A percentile compares a stretch with the other conserved stretches of the same genome.
Evolutionary conservation across 2,329 filamentous ascomycete species (phyloP).

Genomic region (Beauveria sp.): DNA sequence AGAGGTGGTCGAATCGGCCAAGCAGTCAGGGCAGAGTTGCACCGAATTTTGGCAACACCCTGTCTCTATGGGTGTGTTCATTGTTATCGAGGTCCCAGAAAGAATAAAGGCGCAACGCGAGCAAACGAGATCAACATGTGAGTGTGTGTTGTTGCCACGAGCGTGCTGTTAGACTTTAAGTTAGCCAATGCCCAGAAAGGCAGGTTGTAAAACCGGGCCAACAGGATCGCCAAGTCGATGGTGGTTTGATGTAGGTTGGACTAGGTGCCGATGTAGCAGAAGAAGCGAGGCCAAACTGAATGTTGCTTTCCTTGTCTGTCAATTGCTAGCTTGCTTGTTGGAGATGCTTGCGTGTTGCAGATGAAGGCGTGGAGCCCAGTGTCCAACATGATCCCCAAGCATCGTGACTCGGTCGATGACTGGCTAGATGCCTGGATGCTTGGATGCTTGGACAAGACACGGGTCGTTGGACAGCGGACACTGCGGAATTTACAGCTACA

Average conservation of each 20-base stretch:
- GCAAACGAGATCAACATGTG: neutral
- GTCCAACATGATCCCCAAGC: too few relatives aligned
- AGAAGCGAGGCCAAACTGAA: neutral
- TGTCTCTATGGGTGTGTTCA: neutral
- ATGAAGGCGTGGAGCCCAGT: too few relatives aligned
- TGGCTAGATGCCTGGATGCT: too few relatives aligned
- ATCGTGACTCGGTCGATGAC: too few relatives aligned
- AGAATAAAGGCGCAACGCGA: neutral
- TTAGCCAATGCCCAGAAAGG: neutral
- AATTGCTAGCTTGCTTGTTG: neutral
- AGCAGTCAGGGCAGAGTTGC: neutral
- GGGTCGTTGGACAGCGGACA: too few relatives aligned
- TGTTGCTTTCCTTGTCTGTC: neutral
- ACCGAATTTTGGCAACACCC: too few relatives aligned
- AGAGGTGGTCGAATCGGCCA: neutral
- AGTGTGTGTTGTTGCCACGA: too few relatives aligned
- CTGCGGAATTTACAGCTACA: neutral
- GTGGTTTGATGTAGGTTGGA: neutral
- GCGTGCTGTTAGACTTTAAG: too few relatives aligned
- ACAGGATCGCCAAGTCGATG: conserved; percentile 3
- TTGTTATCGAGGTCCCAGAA: too few relatives aligned
- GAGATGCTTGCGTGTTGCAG: too few relatives aligned
- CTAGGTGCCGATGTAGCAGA: neutral
- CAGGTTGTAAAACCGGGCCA: conserved; percentile 3
- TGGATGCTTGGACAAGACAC: too few relatives aligned